Base-by-base conservation (phyloP, 495 filamentous ascomycete genomes). In the Trichoderma reesei region DNA sequence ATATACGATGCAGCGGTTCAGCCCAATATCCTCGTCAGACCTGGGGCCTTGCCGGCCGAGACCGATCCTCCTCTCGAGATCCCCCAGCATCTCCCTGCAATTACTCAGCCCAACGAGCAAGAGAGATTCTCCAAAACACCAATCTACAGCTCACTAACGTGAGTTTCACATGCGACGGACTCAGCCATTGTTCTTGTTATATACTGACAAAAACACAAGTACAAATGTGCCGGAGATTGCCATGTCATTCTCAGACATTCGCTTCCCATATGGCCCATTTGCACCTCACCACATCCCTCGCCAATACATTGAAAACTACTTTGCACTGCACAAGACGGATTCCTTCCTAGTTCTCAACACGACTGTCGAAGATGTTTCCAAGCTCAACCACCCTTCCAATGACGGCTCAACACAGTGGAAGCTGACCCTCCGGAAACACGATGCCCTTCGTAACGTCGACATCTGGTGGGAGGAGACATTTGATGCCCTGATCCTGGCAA, bases 181-280 rank as follows among this genome's bases (percentile, higher is more conserved):
- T n/a, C n/a, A n/a, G n/a, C n/a, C 7, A 14, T 39, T 34, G 20
- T 8, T 3, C 11, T 31, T 11, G 18, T 16, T 0, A 1, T 13
- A 14, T 14, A 14, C 51, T 34, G 26, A 56, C 26, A 31, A 41
- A 62, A 41, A 62, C 11, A 9, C 39, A 33, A 80, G 78, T 37
- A 81, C 80, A 20, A 82, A 82, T 63, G 79, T 81, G 0, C 80
- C 79, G 14, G 72, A 74, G 18, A 77, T 81, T 38, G 80, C 79
- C 63, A 82, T 82, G 80, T 75, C 68, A 51, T 79, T 80, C 54
- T 81, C 80, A 5, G 79, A 81, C 62, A 11, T 65, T 20, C 72
- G 71, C 1, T 83, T 83, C 63, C 68, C 79, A 9, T 81, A 80
- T 64, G 79, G 80, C 2, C 79, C 80, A 8, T 82, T 83, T 70